A percentile compares a stretch with the other conserved stretches of the same genome.
Conservation (phyloP, 164 flowering plant genomes). For the Annona cherimola region DNA sequence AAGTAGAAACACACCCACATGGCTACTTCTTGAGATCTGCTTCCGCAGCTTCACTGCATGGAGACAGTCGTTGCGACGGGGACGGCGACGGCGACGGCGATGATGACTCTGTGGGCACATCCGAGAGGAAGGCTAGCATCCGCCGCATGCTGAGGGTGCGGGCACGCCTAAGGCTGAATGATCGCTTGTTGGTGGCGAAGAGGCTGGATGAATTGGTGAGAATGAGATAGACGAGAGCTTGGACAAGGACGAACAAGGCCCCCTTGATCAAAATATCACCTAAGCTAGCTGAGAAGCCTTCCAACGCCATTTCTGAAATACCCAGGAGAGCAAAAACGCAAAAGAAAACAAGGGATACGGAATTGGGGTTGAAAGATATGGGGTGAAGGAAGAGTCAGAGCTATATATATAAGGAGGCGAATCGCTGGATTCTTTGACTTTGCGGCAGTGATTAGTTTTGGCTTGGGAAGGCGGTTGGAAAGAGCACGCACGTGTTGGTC, state of each 20-base stretch:
- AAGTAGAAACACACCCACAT: background rate
- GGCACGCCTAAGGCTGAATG: slow-evolving; percentile 14
- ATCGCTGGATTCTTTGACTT: background rate
- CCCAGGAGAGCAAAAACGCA: no score
- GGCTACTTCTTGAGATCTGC: slow-evolving; percentile 3
- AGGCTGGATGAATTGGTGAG: slow-evolving; percentile 51
- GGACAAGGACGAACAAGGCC: slow-evolving; percentile 45
- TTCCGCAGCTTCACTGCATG: background rate
- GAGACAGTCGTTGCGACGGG: background rate
- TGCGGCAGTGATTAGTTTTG: background rate
- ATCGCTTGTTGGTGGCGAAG: slow-evolving; percentile 15
- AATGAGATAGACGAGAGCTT: slow-evolving; percentile 58
- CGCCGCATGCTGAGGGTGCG: slow-evolving; percentile 18
- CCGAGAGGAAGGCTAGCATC: slow-evolving; percentile 17
- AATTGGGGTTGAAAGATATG: background rate
- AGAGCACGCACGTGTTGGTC: no score
- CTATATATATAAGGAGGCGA: background rate
- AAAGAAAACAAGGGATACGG: no score
- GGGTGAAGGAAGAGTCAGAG: background rate
- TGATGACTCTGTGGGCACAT: slow-evolving; percentile 17
- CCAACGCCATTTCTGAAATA: slow-evolving; percentile 23
- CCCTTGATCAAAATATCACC: slow-evolving; percentile 32
- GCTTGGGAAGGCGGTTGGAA: background rate
- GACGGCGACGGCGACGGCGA: background rate
- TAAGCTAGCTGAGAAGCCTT: slow-evolving; percentile 1